Percentiles rank a stretch among this genome's conserved stretches.
phyloP scores from a whole-genome alignment of 768 basidiomycete species.

The Ramaria rubella region DNA sequence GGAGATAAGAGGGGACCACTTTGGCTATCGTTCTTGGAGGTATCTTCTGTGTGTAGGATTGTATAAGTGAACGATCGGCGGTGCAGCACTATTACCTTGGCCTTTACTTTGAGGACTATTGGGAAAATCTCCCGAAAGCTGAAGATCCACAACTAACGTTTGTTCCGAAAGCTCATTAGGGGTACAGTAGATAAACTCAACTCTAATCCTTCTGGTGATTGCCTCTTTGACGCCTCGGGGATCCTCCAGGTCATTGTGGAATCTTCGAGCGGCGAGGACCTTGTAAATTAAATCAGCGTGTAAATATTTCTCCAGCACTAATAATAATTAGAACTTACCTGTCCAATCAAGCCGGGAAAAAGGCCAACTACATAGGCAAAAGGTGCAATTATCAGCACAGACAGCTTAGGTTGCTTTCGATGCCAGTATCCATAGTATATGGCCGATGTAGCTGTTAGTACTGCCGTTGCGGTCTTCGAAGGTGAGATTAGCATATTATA shows the following conservation, averaged over 20 bases:
- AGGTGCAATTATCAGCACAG: not conserved
- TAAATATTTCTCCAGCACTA: not conserved
- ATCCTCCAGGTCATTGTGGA: not conserved
- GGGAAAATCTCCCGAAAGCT: not conserved
- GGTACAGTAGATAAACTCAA: not conserved
- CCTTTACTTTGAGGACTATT: not conserved
- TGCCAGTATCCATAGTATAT: slow-evolving; percentile 7
- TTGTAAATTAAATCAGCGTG: not conserved
- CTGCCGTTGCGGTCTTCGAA: not conserved
- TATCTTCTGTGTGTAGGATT: not conserved
- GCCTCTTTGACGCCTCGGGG: not conserved
- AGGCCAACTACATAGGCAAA: not conserved
- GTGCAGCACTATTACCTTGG: no score
- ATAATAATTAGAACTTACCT: not conserved
- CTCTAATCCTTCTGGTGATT: not conserved
- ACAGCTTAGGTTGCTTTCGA: not conserved
- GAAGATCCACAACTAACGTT: not conserved
- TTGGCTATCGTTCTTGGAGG: not conserved
- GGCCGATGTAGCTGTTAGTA: not conserved
- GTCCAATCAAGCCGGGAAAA: not conserved
- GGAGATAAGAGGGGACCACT: no score
- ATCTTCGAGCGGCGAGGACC: not conserved
- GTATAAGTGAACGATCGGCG: no score
- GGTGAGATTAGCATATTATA: not conserved
- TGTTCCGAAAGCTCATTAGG: not conserved